phyloP scores from a whole-genome alignment of 164 flowering plant genomes.

The Umbilicus rupestris region DNA sequence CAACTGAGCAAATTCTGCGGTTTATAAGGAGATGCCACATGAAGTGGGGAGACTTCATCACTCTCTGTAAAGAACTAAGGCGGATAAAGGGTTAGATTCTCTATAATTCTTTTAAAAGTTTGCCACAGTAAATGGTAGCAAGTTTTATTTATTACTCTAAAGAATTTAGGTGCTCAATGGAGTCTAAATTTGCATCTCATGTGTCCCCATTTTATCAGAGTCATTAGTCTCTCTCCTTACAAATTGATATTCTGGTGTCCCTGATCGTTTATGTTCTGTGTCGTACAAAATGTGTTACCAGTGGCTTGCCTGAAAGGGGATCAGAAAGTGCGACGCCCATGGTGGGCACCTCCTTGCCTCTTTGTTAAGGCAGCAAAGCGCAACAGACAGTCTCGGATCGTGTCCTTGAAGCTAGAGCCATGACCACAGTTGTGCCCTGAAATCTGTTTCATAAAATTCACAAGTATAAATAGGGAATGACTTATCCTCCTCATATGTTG shows the following conservation, averaged over 20 bases:
- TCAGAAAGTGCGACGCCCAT: constrained; percentile 86
- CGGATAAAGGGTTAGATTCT: constrained; percentile 67
- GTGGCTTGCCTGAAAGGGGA: constrained; percentile 98
- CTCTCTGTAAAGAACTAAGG: constrained; percentile 95
- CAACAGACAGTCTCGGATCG: constrained; percentile 85
- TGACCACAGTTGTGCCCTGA: constrained; percentile 19
- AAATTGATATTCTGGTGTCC: neutral
- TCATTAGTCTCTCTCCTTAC: neutral
- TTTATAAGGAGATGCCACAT: constrained; percentile 93
- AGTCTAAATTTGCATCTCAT: too few relatives aligned
- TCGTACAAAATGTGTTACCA: constrained; percentile 18
- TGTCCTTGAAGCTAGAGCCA: constrained; percentile 90
- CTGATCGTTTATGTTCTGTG: neutral
- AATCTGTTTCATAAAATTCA: neutral
- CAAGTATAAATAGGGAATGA: neutral
- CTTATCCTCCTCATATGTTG: neutral
- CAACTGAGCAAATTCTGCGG: constrained; percentile 90
- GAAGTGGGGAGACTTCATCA: constrained; percentile 99
- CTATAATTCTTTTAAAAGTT: constrained; percentile 9
- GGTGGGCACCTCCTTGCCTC: constrained; percentile 99
- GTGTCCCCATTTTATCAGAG: too few relatives aligned
- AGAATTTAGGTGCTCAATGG: too few relatives aligned
- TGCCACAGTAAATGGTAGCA: neutral
- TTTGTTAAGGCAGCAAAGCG: constrained; percentile 76
- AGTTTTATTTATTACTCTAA: neutral